Evolutionary conservation across 305 asterid genomes (phyloP).

Genomic region (Rubia balearica): DNA sequence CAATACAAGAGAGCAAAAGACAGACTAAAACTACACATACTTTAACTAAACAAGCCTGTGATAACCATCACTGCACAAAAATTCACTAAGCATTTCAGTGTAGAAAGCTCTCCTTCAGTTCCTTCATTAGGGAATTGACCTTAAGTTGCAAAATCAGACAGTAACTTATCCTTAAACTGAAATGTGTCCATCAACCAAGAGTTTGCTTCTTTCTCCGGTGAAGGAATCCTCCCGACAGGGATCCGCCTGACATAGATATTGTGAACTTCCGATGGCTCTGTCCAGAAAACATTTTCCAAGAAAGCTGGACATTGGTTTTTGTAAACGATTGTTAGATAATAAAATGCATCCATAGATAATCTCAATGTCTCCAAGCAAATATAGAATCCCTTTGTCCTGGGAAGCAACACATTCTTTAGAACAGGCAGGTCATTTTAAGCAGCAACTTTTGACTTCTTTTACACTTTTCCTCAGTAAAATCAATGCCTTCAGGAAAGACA

Average conservation of each 20-base stretch:
- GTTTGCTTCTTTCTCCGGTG: conserved; percentile 43
- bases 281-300: conserved; percentile 75
- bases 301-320: conserved; percentile 61
- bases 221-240: conserved; percentile 42
- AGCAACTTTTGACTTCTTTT: conserved; percentile 60
- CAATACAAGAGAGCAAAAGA: conserved; percentile 40
- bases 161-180: conserved; percentile 52
- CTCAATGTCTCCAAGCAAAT: conserved; percentile 58
- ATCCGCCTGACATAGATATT: conserved; percentile 60
- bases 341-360: conserved; percentile 85
- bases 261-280: conserved; percentile 15
- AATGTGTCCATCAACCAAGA: conserved; percentile 71
- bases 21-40: conserved; percentile 52
- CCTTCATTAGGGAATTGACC: conserved; percentile 77
- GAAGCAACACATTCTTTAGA: conserved; percentile 66
- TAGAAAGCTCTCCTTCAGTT: conserved; percentile 52
- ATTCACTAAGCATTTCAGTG: conserved; percentile 42
- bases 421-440: conserved; percentile 64
- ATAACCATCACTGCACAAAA: conserved; percentile 44
- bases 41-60: conserved; percentile 44
- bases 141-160: conserved; percentile 47
- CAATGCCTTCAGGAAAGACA: conserved; percentile 95
- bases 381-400: conserved; percentile 71
- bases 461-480: conserved; percentile 81
- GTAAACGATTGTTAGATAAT: conserved; percentile 82